These are phyloP conservation scores for Dictyostelium intermedium DNA, from an alignment of 78 protist species.

Conservation along the genomic window DNA sequence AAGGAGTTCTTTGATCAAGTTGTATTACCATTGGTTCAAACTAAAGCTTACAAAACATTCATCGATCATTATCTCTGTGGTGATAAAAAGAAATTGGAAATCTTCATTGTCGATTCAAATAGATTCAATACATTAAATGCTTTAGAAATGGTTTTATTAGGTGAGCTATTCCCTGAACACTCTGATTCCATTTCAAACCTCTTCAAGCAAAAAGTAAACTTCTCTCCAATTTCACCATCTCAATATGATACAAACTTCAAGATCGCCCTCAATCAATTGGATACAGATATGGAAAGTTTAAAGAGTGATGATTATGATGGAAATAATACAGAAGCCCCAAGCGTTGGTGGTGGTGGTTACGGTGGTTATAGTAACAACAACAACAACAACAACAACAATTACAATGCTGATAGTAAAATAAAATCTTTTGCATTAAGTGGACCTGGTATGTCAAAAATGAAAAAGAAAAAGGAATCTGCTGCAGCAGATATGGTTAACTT, in stretches of 20 bases:
- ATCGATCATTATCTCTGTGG: constrained; percentile 35
- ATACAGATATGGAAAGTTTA: background rate
- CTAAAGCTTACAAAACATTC: constrained; percentile 65
- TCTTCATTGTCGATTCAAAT: background rate
- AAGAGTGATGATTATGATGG: background rate
- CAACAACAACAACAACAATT: background rate
- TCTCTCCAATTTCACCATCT: constrained; percentile 7
- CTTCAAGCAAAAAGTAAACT: background rate
- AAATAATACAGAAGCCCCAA: background rate
- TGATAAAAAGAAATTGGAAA: background rate
- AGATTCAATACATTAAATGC: constrained; percentile 9
- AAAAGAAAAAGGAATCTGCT: too few species aligned
- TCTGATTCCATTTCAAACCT: background rate
- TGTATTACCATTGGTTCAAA: constrained; percentile 48
- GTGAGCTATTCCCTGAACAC: constrained; percentile 57
- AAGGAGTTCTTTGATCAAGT: constrained; percentile 55
- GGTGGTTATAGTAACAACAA: too few species aligned
- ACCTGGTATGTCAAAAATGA: too few species aligned
- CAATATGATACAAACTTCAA: constrained; percentile 53
- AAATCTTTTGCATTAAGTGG: too few species aligned
- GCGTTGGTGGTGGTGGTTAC: background rate
- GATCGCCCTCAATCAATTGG: constrained; percentile 35
- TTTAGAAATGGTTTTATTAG: constrained; percentile 58
- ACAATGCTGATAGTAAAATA: too few species aligned
- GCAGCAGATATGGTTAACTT: background rate